A percentile compares a stretch with the other conserved stretches of the same genome.
Evolutionary conservation across 23 red algal genomes (phyloP).

Genomic region (Pyropia haitanensis): DNA sequence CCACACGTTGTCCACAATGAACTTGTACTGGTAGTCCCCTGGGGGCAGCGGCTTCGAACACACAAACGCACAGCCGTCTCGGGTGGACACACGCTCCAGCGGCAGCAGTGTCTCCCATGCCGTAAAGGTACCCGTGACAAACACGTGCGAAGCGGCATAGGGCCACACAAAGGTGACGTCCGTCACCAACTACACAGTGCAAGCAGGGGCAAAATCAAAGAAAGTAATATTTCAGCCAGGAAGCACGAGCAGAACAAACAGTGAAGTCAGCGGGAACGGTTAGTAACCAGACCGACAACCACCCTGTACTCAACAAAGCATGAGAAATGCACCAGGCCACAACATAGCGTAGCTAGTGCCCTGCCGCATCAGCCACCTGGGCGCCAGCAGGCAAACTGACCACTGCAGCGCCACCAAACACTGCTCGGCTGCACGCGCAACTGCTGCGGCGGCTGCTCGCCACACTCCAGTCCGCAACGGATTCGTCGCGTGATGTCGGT

Average conservation of each 20-base stretch:
- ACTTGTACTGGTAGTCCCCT: slow-evolving; percentile 96
- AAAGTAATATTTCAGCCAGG: neutral
- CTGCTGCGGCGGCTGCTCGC: too few relatives aligned
- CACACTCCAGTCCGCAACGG: too few relatives aligned
- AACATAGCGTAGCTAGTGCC: too few relatives aligned
- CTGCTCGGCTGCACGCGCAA: too few relatives aligned
- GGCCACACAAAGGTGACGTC: slow-evolving; percentile 93
- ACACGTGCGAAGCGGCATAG: slow-evolving; percentile 61
- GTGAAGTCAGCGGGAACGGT: neutral
- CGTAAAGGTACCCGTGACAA: slow-evolving; percentile 91
- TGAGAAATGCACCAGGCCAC: neutral
- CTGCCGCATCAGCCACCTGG: too few relatives aligned
- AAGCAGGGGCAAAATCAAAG: neutral
- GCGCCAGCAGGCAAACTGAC: too few relatives aligned
- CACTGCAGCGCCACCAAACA: too few relatives aligned
- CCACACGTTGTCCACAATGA: slow-evolving; percentile 18
- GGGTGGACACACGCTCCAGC: slow-evolving; percentile 26
- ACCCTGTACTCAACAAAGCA: too few relatives aligned
- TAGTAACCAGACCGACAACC: neutral
- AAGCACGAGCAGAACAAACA: neutral
- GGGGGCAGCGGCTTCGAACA: slow-evolving; percentile 65
- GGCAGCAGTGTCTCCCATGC: slow-evolving; percentile 75
- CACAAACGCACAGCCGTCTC: slow-evolving; percentile 66
- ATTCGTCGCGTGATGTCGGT: too few relatives aligned
- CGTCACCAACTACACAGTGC: slow-evolving; percentile 61